Conservation (phyloP, 257 asterid species). For the Eustoma russellianum region DNA sequence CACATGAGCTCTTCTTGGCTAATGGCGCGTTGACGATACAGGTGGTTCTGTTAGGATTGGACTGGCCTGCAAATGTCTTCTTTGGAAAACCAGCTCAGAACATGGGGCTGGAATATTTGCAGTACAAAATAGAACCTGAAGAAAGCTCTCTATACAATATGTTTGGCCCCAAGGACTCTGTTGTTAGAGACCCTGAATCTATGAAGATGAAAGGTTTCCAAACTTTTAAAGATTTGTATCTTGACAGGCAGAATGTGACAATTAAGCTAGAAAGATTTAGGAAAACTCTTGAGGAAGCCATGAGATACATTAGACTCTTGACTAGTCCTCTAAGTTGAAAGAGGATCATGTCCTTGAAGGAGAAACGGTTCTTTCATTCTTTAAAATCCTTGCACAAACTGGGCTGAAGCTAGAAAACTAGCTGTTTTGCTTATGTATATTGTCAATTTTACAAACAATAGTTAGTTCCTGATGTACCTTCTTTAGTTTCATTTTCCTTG, state of each 20-base stretch:
- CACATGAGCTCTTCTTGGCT: conserved; percentile 47
- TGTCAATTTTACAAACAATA: too few relatives aligned
- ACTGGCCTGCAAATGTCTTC: conserved; percentile 30
- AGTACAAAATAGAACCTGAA: conserved; percentile 42
- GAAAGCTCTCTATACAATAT: conserved; percentile 40
- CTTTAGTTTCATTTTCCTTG: too few relatives aligned
- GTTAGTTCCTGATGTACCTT: too few relatives aligned
- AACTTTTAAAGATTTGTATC: conserved; percentile 22
- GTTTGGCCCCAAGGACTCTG: conserved; percentile 31
- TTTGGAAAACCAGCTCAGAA: conserved; percentile 36
- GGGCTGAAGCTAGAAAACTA: too few relatives aligned
- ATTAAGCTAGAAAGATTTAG: conserved; percentile 38
- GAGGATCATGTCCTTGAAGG: neutral
- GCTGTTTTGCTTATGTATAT: too few relatives aligned
- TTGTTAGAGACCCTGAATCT: conserved; percentile 29
- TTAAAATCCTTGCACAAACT: too few relatives aligned
- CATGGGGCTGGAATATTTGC: conserved; percentile 39
- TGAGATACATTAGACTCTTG: conserved; percentile 15
- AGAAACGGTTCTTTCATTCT: too few relatives aligned
- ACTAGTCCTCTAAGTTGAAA: neutral
- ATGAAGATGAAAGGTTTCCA: conserved; percentile 25
- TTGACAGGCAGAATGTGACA: conserved; percentile 38
- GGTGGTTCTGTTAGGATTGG: conserved; percentile 31
- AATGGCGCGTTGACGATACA: conserved; percentile 42
- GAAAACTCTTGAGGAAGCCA: conserved; percentile 41